Evolutionary conservation across 2,329 filamentous ascomycete species (phyloP), one percentile per base, ranked within the genome.

Genomic region (Kalmusia sp.): DNA sequence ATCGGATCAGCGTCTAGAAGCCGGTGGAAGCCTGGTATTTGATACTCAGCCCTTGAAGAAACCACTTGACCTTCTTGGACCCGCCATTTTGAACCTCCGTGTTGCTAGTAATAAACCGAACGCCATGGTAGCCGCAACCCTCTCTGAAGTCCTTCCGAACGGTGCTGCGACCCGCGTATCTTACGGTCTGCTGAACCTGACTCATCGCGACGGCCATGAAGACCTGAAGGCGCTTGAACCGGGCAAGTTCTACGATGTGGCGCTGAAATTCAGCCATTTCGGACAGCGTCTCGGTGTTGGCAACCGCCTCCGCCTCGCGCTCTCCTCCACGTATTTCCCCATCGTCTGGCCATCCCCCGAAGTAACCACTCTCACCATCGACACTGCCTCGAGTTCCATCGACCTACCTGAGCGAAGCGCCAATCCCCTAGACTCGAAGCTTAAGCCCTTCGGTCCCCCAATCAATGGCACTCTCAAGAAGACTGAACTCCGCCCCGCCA

Each of bases 261-360:
- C 14, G 6, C 22, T 47, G 44, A 47, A 47, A 33, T 22, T 47
- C 11, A 47, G 33, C 21, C 24, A 47, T 14, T 47, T 47, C 22
- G 44, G 31, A 19, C 44, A 47, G n/a, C 44, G 44, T 14, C 31
- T 47, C 4, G 44, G 44, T n/a, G 31, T 38, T 11, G 44, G 44
- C 19, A 47, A 28, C 27, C 31, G 44, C 7, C 44, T 47, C 17
- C 44, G 44, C 19, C 44, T 47, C 15, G 44, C 44, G 6, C 11
- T 47, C 5, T 47, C 44, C 12, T 34, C 44, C 3, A 37, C 44
- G 12, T 47, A 47, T 11, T 47, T 47, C 15, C 44, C 44, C 21
- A 47, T 47, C 9, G 44, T 47, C 19, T 47, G 44, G 44, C 44
- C 44, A 17, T 47, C 44, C 17, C 44, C 44, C 3, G 44, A 47